Conservation (phyloP, 2,329 filamentous ascomycete genomes). For the Aspergillus awamori region DNA sequence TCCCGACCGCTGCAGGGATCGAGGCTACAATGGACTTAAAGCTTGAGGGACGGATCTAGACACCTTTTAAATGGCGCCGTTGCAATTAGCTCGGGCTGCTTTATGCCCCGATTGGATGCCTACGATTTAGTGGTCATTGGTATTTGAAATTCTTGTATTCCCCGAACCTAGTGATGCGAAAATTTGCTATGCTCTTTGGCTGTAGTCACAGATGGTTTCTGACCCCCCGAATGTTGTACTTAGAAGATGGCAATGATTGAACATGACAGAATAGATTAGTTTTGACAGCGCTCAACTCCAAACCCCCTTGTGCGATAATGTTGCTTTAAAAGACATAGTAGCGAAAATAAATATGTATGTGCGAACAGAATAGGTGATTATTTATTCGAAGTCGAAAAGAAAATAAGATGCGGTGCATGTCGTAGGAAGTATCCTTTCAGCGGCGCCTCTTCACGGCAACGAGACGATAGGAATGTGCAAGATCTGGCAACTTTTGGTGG, state of each 20-base stretch:
- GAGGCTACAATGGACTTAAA: background rate
- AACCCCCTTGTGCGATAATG: constrained; percentile 3
- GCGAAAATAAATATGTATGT: constrained; percentile 2
- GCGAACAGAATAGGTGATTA: constrained; percentile 10
- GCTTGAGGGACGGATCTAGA: background rate
- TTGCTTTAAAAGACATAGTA: constrained; percentile 5
- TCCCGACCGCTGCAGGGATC: constrained; percentile 1
- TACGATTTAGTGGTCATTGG: background rate
- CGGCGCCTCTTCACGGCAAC: constrained; percentile 1
- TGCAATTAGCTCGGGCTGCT: background rate
- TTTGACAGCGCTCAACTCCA: constrained; percentile 11
- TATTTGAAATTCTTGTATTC: background rate
- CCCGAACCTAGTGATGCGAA: background rate
- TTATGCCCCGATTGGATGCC: background rate
- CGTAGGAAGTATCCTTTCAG: too few species aligned
- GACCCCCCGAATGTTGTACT: background rate
- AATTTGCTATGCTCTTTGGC: background rate
- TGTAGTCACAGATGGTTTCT: background rate
- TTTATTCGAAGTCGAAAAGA: background rate
- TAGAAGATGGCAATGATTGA: background rate
- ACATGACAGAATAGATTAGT: background rate
- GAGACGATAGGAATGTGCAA: constrained; percentile 7
- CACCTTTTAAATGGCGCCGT: background rate
- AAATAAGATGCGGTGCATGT: background rate
- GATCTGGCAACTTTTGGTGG: background rate